Conservation (phyloP, 495 filamentous ascomycete species). For the Aspergillus conjunctus region DNA sequence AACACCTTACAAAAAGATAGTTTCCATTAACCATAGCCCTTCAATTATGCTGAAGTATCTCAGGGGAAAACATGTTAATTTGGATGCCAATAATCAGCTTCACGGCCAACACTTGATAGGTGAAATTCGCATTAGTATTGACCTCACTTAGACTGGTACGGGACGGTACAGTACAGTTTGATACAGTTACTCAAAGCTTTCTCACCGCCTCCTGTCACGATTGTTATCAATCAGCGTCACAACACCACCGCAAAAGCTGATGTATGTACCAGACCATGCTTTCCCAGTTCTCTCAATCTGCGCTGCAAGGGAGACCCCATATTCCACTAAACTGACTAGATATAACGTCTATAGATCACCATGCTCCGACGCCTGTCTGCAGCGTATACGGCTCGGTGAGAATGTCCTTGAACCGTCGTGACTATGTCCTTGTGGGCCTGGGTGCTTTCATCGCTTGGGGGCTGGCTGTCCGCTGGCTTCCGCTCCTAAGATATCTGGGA, state of each 20-base stretch:
- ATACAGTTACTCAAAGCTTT: neutral
- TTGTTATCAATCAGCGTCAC: neutral
- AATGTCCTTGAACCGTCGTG: slow-evolving; percentile 79
- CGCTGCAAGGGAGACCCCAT: neutral
- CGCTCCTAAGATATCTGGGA: slow-evolving; percentile 74
- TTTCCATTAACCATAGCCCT: no score
- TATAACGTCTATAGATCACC: slow-evolving; percentile 28
- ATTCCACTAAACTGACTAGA: neutral
- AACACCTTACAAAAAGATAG: no score
- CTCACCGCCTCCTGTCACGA: slow-evolving; percentile 17
- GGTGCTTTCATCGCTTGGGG: slow-evolving; percentile 84
- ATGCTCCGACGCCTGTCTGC: slow-evolving; percentile 35
- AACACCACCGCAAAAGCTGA: neutral
- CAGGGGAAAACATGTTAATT: no score
- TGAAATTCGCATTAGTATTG: no score
- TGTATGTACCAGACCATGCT: neutral
- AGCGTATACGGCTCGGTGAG: slow-evolving; percentile 34
- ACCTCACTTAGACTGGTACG: neutral
- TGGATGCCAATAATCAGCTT: no score
- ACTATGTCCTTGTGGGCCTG: slow-evolving; percentile 70
- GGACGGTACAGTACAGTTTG: slow-evolving; percentile 9
- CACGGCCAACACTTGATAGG: neutral
- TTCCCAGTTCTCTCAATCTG: neutral
- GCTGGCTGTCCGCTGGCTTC: slow-evolving; percentile 75
- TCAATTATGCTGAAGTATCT: no score